Base-by-base conservation (phyloP, 208 protist genomes). In the Leishmania turanica region DNA sequence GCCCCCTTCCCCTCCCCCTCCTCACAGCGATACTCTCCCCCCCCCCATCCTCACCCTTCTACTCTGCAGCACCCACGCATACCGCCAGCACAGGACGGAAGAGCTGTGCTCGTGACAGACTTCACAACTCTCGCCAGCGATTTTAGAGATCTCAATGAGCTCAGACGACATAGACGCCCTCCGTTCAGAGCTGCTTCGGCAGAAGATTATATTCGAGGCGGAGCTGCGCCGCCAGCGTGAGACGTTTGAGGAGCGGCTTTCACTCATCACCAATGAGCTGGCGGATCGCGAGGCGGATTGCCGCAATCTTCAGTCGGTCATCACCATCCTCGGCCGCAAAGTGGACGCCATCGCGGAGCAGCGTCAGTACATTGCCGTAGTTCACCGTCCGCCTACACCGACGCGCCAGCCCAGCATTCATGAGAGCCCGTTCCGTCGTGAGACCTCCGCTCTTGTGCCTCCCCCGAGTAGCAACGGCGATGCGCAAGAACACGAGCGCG, bases 141-240 rank as follows among this genome's bases (percentile, higher is more conserved):
- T 56, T 34, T 51, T 34, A 75, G 70, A 53, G 21, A 4, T 40
- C 27, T 54, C 13, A 19, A 91, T 91, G 84, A 91, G 77, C 75
- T 86, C 83, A 4, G 92, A 96, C 81, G 91, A 97, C 24, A 87
- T 97, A 40, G 93, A 97, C 54, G 88, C 88, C 24, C 92, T 98
- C 42, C 91, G 93, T 31, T 90, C 92, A 6, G 93, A 98, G 84
- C 86, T 98, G 69, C 90, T 98, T 17, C 88, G 95, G 13, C 95
- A 98, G 78, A 96, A 96, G 70, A 92, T 97, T 49, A 95, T 97
- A 42, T 96, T 98, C 64, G 93, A 96, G 72, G 90, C 90, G 15
- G 93, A 98, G 83, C 87, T 98, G 45, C 90, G 90, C 3, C 91
- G 95, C 27, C 93, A 97, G 77, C 87, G 93, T 37, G 92, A 98